phyloP scores from a whole-genome alignment of 768 basidiomycete species.

The Boletus tomentosulus region DNA sequence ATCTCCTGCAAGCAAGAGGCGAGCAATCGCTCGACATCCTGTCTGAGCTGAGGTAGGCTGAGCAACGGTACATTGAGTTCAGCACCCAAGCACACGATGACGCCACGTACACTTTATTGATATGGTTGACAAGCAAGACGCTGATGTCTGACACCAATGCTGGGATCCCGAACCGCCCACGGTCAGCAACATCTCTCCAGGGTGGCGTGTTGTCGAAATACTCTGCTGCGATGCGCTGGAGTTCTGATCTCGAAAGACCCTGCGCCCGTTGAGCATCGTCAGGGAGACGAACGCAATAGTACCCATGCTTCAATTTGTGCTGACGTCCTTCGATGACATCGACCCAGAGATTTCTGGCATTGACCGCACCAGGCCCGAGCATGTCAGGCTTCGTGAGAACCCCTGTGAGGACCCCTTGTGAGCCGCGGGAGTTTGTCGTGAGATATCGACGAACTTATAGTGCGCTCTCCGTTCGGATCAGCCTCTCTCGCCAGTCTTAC shows the following conservation, averaged over 20 bases:
- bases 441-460: conserved; percentile 46
- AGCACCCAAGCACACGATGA: background rate
- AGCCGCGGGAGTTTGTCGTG: background rate
- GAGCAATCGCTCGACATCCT: conserved; percentile 40
- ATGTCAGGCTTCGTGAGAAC: conserved; percentile 70
- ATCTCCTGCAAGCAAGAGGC: conserved; percentile 32
- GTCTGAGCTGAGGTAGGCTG: conserved; percentile 48
- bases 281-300: conserved; percentile 63
- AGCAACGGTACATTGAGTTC: conserved; percentile 1
- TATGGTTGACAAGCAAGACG: conserved; percentile 46
- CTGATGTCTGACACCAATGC: conserved; percentile 51
- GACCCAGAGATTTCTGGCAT: conserved; percentile 44
- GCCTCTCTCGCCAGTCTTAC: conserved; percentile 48
- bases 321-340: conserved; percentile 45
- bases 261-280: conserved; percentile 50
- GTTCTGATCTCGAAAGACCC: conserved; percentile 33
- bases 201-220: conserved; percentile 50
- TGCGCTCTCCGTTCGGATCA: conserved; percentile 54
- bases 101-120: conserved; percentile 46
- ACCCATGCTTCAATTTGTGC: conserved; percentile 50
- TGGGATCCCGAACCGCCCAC: conserved; percentile 51
- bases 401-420: conserved; percentile 33
- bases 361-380: conserved; percentile 40
- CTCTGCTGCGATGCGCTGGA: conserved; percentile 33
- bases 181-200: conserved; percentile 48